A percentile compares a stretch with the other conserved stretches of the same genome.
phyloP scores from a whole-genome alignment of 2,329 filamentous ascomycete species.

The Botryotinia globosa region DNA sequence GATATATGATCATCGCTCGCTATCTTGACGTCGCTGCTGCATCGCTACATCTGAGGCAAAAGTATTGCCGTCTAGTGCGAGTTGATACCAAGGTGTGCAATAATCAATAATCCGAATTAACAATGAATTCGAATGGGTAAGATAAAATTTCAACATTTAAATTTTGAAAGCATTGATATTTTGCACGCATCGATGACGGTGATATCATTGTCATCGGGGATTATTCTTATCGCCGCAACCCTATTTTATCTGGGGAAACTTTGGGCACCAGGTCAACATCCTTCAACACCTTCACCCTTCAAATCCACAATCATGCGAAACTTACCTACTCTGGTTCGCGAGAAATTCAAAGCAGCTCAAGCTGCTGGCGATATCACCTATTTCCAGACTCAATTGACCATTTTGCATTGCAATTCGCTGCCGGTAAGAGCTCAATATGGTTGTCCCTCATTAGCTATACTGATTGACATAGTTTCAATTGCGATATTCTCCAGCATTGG shows the following conservation, averaged over 20 bases:
- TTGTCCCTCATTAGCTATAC: background rate
- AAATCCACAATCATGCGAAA: conserved; percentile 17
- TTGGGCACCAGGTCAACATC: background rate
- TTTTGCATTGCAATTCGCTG: conserved; percentile 33
- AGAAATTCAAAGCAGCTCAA: conserved; percentile 35
- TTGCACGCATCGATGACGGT: background rate
- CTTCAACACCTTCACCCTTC: background rate
- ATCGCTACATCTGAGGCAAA: background rate
- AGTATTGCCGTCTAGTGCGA: background rate
- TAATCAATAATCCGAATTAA: background rate
- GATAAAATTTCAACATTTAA: background rate
- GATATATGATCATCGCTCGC: background rate
- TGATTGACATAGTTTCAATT: conserved; percentile 61
- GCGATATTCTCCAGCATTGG: conserved; percentile 66
- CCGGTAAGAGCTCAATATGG: conserved; percentile 27
- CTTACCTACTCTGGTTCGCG: conserved; percentile 33
- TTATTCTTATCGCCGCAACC: background rate
- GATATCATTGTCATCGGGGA: background rate
- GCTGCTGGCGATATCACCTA: conserved; percentile 33
- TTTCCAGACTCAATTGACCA: conserved; percentile 34
- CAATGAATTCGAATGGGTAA: background rate
- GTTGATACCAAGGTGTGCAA: background rate
- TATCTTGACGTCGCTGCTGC: background rate
- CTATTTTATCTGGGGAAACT: background rate
- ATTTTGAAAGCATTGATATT: background rate